Conservation (phyloP, 352 stramenopile species). For the Pelagophyceae sp. region DNA sequence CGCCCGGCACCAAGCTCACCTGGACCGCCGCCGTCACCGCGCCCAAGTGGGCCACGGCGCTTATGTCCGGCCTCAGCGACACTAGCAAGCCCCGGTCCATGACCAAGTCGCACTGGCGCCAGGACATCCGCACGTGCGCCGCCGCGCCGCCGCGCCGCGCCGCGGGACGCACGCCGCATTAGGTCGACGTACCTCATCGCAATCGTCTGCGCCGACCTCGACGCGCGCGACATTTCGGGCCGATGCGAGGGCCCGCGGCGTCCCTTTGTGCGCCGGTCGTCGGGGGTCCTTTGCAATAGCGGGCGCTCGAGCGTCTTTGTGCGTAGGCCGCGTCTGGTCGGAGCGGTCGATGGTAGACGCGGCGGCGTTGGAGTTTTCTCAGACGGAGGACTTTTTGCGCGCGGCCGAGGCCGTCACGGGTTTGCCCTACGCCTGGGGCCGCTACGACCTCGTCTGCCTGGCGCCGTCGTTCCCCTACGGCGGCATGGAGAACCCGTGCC, state of each 20-base stretch:
- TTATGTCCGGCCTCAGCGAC: slow-evolving; percentile 71
- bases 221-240: slow-evolving; percentile 67
- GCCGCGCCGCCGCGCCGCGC: too few species aligned
- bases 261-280: slow-evolving; percentile 1
- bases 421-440: slow-evolving; percentile 81
- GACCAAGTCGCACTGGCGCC: slow-evolving; percentile 61
- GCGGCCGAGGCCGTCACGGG: slow-evolving; percentile 79
- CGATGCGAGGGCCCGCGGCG: too few species aligned
- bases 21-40: slow-evolving; percentile 80
- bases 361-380: slow-evolving; percentile 81
- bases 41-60: slow-evolving; percentile 74
- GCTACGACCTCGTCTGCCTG: slow-evolving; percentile 94
- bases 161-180: too few species aligned
- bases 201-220: slow-evolving; percentile 76
- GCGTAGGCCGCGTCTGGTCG: slow-evolving; percentile 83
- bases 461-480: slow-evolving; percentile 92
- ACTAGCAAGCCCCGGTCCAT: not conserved
- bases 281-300: slow-evolving; percentile 1
- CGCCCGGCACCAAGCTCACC: slow-evolving; percentile 79
- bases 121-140: slow-evolving; percentile 85
- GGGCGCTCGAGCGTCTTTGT: too few species aligned
- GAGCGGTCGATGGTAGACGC: slow-evolving; percentile 82
- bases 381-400: slow-evolving; percentile 83
- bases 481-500: slow-evolving; percentile 87
- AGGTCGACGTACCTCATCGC: slow-evolving; percentile 90